Evolutionary conservation across 106 monocot species (phyloP).

Genomic region (Allium fistulosum): DNA sequence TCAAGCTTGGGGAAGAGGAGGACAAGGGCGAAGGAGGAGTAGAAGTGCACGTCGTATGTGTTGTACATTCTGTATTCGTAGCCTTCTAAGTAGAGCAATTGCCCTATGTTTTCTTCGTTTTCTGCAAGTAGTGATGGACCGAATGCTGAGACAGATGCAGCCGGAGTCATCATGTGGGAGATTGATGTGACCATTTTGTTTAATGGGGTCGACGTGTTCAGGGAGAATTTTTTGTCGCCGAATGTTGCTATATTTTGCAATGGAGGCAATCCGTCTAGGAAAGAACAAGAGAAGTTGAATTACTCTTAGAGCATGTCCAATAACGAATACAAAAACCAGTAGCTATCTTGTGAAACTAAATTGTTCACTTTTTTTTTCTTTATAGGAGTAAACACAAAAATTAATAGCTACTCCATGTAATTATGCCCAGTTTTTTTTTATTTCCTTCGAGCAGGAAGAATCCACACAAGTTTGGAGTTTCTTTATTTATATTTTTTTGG

Average conservation of each 20-base stretch:
- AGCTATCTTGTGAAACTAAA: no score
- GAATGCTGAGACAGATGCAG: slow-evolving; percentile 37
- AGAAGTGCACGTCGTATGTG: slow-evolving; percentile 98
- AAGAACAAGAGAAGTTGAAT: not conserved
- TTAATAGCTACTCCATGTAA: not conserved
- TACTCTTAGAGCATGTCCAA: not conserved
- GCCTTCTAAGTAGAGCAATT: slow-evolving; percentile 91
- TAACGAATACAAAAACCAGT: no score
- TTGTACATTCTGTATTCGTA: slow-evolving; percentile 95
- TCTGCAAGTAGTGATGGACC: slow-evolving; percentile 58
- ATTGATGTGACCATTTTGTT: slow-evolving; percentile 54
- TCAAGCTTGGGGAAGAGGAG: slow-evolving; percentile 74
- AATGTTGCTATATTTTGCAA: slow-evolving; percentile 49
- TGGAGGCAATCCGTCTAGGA: slow-evolving; percentile 74
- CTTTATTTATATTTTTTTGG: no score
- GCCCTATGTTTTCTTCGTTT: slow-evolving; percentile 89
- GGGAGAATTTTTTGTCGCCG: slow-evolving; percentile 50
- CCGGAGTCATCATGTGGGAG: slow-evolving; percentile 35
- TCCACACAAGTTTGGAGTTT: no score
- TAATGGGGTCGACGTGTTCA: slow-evolving; percentile 26
- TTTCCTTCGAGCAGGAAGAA: not conserved
- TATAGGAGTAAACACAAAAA: not conserved
- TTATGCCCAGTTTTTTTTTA: not conserved
- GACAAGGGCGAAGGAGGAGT: slow-evolving; percentile 69
- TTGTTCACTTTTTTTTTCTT: no score